Base-by-base conservation (phyloP, 441 rosid species). In the Viola pubescens region DNA sequence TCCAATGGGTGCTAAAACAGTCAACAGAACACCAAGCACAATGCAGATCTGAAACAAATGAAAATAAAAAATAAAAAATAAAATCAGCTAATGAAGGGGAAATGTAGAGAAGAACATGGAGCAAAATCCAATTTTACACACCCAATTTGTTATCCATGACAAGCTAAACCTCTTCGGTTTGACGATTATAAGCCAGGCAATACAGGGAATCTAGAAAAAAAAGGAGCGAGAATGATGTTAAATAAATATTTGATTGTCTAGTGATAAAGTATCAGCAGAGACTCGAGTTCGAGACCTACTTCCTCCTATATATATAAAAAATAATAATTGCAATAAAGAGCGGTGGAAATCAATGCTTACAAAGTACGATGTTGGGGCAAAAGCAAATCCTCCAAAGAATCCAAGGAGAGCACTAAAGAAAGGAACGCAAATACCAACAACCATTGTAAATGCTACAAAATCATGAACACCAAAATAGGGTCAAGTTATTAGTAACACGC, bases 311-410 rank as follows among this genome's bases (percentile, higher is more conserved):
- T 19, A 19, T 6, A 11, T 46, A 45, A 46, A 46, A 10, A 46
- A 10, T 5, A 46, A 11, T n/a, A 16, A 16, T 16, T 16, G 1
- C 19, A 16, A 16, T 16, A 3, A 19, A 7, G 14, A 9, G 37
- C 0, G 6, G 37, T 3, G 3, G 39, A 5, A 8, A 19, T 13
- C 26, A 11, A 7, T 53, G 19, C 74, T 79, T 75, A 90, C 97
- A 13, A 61, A 90, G 70, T 84, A 90, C 41, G 91, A 75, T 39
- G 91, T 84, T 13, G 94, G 94, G 37, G 97, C 91, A 10, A 90
- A 83, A 40, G 96, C 96, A 58, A 88, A 80, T 59, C 97, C 97
- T 77, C 96, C 97, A 2, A 90, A 84, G 76, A 90, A 88, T 6
- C 91, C 90, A 8, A 88, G 85, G 43, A 90, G 71, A 9, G 85